Conservation (phyloP, 1,284 basidiomycete genomes). For the Tilletia setariae region DNA sequence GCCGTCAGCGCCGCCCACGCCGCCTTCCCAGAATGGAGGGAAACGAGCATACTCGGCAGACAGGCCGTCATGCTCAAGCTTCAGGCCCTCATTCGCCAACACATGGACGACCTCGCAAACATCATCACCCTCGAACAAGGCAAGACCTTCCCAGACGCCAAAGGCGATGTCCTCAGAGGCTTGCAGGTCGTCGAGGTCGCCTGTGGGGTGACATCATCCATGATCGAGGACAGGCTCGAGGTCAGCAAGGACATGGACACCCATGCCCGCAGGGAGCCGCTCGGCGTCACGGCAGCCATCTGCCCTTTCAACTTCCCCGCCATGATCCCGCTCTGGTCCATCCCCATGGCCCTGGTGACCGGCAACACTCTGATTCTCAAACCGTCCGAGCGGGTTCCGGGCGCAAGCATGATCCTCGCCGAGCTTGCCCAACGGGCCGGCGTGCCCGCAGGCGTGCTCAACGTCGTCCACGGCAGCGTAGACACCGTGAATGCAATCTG, state of each 20-base stretch:
- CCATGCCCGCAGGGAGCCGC: constrained; percentile 71
- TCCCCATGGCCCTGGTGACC: constrained; percentile 67
- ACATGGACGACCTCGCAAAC: constrained; percentile 56
- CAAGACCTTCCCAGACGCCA: constrained; percentile 68
- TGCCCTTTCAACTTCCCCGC: constrained; percentile 59
- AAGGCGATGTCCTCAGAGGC: constrained; percentile 88
- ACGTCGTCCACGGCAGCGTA: constrained; percentile 75
- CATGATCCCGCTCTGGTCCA: constrained; percentile 77
- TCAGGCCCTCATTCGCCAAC: constrained; percentile 55
- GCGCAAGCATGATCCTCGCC: constrained; percentile 94
- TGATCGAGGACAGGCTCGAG: constrained; percentile 88
- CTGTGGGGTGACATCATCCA: constrained; percentile 73
- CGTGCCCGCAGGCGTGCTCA: constrained; percentile 54
- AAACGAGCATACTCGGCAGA: constrained; percentile 76
- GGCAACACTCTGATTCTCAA: constrained; percentile 94
- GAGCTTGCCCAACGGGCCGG: constrained; percentile 84
- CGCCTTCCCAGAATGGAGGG: constrained; percentile 86
- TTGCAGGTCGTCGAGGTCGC: constrained; percentile 91
- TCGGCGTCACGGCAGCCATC: constrained; percentile 55
- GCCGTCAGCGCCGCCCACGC: constrained; percentile 82
- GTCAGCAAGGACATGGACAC: constrained; percentile 97
- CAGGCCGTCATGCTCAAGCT: constrained; percentile 77
- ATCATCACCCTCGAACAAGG: constrained; percentile 52
- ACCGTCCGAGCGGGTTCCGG: constrained; percentile 92
- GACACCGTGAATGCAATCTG: constrained; percentile 91